Conservation (phyloP, 1,284 basidiomycete genomes). For the Sporisorium sorghi region DNA sequence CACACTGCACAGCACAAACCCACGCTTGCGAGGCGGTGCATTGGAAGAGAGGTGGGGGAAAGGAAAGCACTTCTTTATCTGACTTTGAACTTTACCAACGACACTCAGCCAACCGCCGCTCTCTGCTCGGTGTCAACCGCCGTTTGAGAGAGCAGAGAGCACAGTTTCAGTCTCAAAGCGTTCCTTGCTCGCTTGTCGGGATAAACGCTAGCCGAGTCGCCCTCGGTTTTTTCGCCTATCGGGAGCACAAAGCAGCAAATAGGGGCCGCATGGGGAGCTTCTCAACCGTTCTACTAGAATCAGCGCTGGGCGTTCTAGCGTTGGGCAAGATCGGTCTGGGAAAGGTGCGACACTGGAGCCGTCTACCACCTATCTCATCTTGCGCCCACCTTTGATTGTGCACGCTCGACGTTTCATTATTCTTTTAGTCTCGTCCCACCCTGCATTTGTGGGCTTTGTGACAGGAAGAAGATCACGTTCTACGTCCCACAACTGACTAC, state of each 20-base stretch:
- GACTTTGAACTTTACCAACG: neutral
- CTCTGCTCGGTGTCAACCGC: neutral
- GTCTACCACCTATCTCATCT: neutral
- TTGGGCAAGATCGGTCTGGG: no score
- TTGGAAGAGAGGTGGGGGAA: neutral
- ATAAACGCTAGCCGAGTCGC: constrained; percentile 20
- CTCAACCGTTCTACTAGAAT: no score
- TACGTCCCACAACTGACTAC: neutral
- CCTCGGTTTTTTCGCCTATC: constrained; percentile 1
- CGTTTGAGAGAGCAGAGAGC: neutral
- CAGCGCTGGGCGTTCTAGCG: no score
- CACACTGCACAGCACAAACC: neutral
- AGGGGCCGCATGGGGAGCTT: no score
- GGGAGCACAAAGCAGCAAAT: neutral
- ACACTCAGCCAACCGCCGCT: constrained; percentile 17
- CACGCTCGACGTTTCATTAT: neutral
- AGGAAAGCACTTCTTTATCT: constrained; percentile 1
- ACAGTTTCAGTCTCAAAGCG: constrained; percentile 19
- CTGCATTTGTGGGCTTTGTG: neutral
- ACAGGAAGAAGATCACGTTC: neutral
- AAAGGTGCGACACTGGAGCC: no score
- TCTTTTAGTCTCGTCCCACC: neutral
- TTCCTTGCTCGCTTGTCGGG: constrained; percentile 35
- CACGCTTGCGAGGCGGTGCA: constrained; percentile 13
- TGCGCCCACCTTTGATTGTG: neutral